These are phyloP conservation scores for Spizellomyces sp. DNA, from an alignment of 192 early-diverging fungal genomes.

Conservation along the genomic window DNA sequence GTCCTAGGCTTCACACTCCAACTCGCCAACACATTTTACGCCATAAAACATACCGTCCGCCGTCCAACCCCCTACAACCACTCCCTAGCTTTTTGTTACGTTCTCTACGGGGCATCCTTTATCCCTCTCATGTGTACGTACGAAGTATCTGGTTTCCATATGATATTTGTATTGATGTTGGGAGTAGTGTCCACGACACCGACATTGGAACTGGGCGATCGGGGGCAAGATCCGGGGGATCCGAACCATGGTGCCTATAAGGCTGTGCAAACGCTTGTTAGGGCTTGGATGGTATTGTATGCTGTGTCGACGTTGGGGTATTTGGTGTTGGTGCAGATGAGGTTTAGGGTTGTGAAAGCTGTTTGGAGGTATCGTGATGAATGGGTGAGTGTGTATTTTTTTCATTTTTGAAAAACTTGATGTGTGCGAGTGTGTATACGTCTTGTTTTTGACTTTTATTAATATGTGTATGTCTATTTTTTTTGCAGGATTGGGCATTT, in stretches of 20 bases:
- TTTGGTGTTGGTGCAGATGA: conserved; percentile 29
- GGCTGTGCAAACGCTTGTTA: neutral
- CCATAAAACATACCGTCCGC: conserved; percentile 5
- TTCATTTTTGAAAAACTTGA: too few species aligned
- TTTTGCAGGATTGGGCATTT: conserved; percentile 14
- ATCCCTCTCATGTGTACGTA: conserved; percentile 15
- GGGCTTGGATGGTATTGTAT: conserved; percentile 20
- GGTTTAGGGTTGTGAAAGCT: conserved; percentile 25
- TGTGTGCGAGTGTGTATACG: neutral
- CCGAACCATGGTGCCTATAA: neutral
- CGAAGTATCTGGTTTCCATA: too few species aligned
- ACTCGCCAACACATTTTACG: conserved; percentile 11
- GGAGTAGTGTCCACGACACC: conserved; percentile 1
- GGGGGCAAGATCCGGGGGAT: neutral
- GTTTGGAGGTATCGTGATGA: conserved; percentile 15
- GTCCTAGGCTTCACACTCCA: conserved; percentile 12
- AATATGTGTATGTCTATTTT: neutral
- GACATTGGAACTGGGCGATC: neutral
- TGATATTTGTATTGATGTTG: too few species aligned
- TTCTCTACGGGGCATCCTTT: conserved; percentile 20
- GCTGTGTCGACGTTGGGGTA: conserved; percentile 21
- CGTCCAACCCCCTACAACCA: conserved; percentile 18
- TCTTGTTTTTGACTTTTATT: neutral
- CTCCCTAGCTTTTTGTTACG: neutral
- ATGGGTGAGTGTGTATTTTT: conserved; percentile 13